Evolutionary conservation across 768 basidiomycete species (phyloP).

Genomic region (Amyloporia xantha): DNA sequence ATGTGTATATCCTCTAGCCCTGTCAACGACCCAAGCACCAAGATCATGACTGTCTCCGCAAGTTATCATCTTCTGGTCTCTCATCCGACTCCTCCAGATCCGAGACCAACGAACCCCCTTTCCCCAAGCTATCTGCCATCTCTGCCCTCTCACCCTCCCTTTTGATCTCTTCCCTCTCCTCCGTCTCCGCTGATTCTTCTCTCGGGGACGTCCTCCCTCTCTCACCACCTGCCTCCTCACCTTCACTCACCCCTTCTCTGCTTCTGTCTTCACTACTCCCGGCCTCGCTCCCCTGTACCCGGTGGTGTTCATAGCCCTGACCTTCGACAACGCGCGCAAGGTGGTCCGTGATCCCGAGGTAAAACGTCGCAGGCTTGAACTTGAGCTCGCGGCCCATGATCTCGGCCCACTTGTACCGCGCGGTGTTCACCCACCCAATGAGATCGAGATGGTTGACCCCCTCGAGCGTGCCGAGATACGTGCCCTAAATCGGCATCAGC

Average conservation of each 20-base stretch:
- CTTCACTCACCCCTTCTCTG: background rate
- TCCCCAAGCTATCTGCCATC: constrained; percentile 24
- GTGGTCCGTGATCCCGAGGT: constrained; percentile 75
- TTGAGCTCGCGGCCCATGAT: constrained; percentile 86
- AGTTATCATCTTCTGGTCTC: background rate
- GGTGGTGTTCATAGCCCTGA: no score
- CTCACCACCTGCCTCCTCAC: background rate
- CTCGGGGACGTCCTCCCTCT: background rate
- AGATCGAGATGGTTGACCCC: constrained; percentile 90
- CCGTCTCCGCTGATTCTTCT: no score
- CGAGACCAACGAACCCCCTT: constrained; percentile 4
- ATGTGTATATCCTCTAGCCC: background rate
- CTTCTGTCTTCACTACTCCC: constrained; percentile 2
- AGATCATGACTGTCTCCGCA: background rate
- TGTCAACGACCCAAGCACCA: background rate
- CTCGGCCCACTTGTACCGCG: constrained; percentile 83
- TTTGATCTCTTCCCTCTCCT: constrained; percentile 17
- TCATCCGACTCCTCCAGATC: background rate
- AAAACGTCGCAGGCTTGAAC: constrained; percentile 90
- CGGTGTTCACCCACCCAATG: constrained; percentile 90
- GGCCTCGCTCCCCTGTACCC: background rate
- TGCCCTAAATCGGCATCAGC: constrained; percentile 53
- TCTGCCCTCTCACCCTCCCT: constrained; percentile 20
- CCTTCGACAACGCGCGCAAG: constrained; percentile 74
- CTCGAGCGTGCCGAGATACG: constrained; percentile 87